Conservation (phyloP, 176 grass and related monocot species). For the Carex myosuroides region DNA sequence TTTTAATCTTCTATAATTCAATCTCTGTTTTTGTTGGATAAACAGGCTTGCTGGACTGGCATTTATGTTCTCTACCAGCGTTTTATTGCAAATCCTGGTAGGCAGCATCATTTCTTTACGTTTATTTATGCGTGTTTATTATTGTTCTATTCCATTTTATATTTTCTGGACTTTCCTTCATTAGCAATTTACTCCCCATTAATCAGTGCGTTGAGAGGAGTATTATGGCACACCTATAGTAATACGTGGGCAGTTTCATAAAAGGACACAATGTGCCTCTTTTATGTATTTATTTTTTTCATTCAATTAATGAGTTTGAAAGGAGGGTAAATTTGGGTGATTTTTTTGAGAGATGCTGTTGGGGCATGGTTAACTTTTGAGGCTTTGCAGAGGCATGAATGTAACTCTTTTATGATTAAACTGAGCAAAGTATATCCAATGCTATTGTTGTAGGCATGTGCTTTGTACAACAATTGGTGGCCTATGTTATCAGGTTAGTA, state of each 20-base stretch:
- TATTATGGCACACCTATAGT: not conserved
- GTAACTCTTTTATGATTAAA: not conserved
- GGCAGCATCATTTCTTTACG: not conserved
- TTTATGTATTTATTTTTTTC: not conserved
- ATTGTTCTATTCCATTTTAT: not conserved
- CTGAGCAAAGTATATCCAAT: not conserved
- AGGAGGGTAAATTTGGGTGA: not conserved
- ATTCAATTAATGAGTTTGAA: not conserved
- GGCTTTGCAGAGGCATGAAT: not conserved
- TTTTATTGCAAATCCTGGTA: slow-evolving; percentile 96
- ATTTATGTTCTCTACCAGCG: slow-evolving; percentile 92
- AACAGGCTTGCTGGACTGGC: slow-evolving; percentile 85
- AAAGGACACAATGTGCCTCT: not conserved
- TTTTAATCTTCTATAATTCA: not conserved
- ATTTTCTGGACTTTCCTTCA: not conserved
- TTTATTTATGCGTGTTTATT: not conserved
- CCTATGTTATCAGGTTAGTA: slow-evolving; percentile 94
- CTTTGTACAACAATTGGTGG: slow-evolving; percentile 98
- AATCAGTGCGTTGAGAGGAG: not conserved
- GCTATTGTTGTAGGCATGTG: slow-evolving; percentile 61
- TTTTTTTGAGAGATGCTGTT: not conserved
- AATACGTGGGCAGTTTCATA: not conserved
- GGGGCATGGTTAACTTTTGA: not conserved
- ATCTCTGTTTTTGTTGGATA: slow-evolving; percentile 12
- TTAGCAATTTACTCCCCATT: not conserved